Base-by-base conservation (phyloP, 1,284 basidiomycete genomes). In the Xerocomus amazonicus region DNA sequence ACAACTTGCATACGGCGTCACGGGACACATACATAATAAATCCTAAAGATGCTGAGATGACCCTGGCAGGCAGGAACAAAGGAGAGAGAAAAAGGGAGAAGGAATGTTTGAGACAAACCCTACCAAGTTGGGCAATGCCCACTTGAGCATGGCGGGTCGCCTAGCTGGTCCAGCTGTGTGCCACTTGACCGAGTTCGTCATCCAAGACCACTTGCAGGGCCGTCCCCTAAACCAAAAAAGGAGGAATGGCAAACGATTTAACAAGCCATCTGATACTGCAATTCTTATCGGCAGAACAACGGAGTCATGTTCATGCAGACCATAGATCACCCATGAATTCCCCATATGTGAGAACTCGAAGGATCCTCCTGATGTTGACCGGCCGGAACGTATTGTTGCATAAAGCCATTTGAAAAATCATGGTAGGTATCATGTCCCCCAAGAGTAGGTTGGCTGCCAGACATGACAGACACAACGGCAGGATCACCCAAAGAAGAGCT, bases 281-380 rank as follows among this genome's bases (percentile, higher is more conserved):
- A n/a, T 23, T 38, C 45, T 46, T 29, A 43, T 49, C 36, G n/a
- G 48, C 33, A 28, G 32, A 46, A 54, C 37, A 31, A 42, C 33
- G 17, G 19, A 23, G 3, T 31, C 29, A 31, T 31, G 29, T 32
- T 32, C 35, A 41, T 28, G 28, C 14, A 40, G 41, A 52, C 43
- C 47, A 43, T 23, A 44, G 14, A 34, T 63, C 50, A 68, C 23
- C 63, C 62, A 42, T 50, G 59, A 17, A 57, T 45, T 26, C 65
- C 63, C 64, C 66, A 67, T 26, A 50, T 17, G 3, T 45, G 63
- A 31, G 63, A 53, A 7, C 52, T 51, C 4, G 61, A 52, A 0
- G 63, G 51, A 50, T 37, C 61, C 43, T 52, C 52, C 26, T 53
- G 45, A 44, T 61, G 58, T 19, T 50, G 60, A 45, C 51, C 45